Evolutionary conservation across 2,329 filamentous ascomycete species (phyloP), one percentile per base, ranked within the genome.

Genomic region (Podosphaera aphanis): DNA sequence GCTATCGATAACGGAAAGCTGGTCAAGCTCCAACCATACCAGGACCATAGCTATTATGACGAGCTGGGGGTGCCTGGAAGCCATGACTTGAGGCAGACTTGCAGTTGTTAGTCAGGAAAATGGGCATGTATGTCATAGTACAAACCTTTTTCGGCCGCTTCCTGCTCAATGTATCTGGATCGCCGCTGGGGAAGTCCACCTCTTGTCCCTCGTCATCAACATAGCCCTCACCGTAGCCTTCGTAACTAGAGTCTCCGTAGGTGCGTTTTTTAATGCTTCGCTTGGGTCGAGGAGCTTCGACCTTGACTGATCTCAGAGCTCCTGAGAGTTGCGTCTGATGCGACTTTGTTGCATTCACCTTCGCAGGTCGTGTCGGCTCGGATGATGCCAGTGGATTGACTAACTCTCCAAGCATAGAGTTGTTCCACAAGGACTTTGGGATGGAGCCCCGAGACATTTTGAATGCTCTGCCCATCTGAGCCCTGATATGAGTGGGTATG

Each of bases 241-340:
- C 75, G 56, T 73, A 86, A 55, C 77, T 82, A 53, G 68, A 71
- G 51, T 86, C 81, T 35, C 77, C 75, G 57, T 85, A 86, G 50
- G 76, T 73, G 42, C 82, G 71, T 66, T 85, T 85, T 64, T 80
- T 83, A 50, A 73, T 69, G 46, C 68, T 65, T 42, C 81, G 70
- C 53, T 77, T 75, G 29, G 78, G 74, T 46, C 80, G 67, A 35
- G 64, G 60, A 10, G 49, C 42, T 8, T 59, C 59, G 2, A 18
- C 4, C 42, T 37, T 33, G 8, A 40, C 44, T 35, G 52, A 51
- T 15, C 51, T 48, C 10, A 43, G 41, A 15, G 47, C 38, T 7
- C 38, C 47, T 29, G 48, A 27, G 31, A 49, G 47, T 25, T 51
- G 51, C 27, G 49, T 47, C 15, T 50, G 48, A 27, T 51, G 49